Conservation (phyloP, 306 rosid genomes). For the Lablab purpureus region DNA sequence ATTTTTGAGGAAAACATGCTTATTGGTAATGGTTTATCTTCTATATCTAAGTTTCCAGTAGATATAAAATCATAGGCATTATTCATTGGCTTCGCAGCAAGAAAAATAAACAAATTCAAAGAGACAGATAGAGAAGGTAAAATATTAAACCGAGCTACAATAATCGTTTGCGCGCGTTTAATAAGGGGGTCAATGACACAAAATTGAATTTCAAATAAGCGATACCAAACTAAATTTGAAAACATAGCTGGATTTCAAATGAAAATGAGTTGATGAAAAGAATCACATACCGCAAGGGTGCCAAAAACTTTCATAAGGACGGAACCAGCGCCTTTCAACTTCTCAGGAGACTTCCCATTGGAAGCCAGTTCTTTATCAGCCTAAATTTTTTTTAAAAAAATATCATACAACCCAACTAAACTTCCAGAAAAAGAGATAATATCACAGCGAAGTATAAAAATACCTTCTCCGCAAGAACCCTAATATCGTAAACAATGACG, state of each 20-base stretch:
- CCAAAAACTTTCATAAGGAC: constrained; percentile 98
- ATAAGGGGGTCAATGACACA: not conserved
- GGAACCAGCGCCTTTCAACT: constrained; percentile 96
- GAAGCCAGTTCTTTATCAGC: constrained; percentile 83
- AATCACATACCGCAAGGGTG: constrained; percentile 79
- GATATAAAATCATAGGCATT: not conserved
- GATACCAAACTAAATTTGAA: not conserved
- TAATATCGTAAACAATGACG: constrained; percentile 78
- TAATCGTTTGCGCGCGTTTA: not conserved
- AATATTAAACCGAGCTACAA: not conserved
- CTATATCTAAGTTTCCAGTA: not conserved
- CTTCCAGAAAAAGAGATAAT: not conserved
- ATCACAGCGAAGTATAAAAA: not conserved
- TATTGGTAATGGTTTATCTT: not conserved
- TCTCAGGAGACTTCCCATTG: constrained; percentile 87
- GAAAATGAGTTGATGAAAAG: constrained; percentile 5
- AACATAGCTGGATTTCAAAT: constrained; percentile 21
- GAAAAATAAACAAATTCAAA: not conserved
- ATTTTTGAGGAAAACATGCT: not conserved
- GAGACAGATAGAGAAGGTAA: not conserved
- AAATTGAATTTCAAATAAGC: not conserved
- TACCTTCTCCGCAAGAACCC: constrained; percentile 96
- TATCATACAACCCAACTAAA: constrained; percentile 6
- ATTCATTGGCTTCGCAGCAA: not conserved
- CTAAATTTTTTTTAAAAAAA: constrained; percentile 51